Percentiles rank a stretch among this genome's conserved stretches.
Conservation (phyloP, 331 rosid genomes). For the Malus hybrid region DNA sequence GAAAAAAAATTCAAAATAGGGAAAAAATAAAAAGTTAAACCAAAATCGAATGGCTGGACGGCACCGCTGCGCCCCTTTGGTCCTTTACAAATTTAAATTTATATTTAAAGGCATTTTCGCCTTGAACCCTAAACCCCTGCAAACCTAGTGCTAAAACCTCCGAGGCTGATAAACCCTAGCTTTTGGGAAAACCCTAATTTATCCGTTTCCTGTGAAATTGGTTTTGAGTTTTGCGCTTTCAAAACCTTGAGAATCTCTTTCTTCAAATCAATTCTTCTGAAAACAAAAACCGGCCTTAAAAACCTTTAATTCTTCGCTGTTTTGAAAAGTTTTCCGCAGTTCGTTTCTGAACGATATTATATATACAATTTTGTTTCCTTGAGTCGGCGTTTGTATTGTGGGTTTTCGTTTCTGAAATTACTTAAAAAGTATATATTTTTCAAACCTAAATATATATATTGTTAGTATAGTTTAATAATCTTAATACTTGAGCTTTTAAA, state of each 20-base stretch:
- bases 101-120: background rate
- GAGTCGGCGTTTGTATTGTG: background rate
- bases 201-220: background rate
- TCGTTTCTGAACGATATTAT: background rate
- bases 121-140: background rate
- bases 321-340: background rate
- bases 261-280: background rate
- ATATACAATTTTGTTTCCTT: background rate
- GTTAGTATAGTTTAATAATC: background rate
- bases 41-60: too few relatives aligned
- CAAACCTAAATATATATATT: background rate
- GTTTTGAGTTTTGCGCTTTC: background rate
- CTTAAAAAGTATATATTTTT: background rate
- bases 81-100: too few relatives aligned
- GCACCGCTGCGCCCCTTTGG: too few relatives aligned
- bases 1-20: too few relatives aligned
- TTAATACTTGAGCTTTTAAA: constrained; percentile 18
- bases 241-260: background rate
- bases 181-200: background rate
- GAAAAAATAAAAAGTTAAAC: too few relatives aligned
- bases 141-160: background rate
- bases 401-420: background rate
- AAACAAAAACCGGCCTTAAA: background rate
- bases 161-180: background rate
- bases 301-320: background rate